phyloP scores from a whole-genome alignment of 2,329 filamentous ascomycete genomes.

The Aspergillus brunneoviolaceus region DNA sequence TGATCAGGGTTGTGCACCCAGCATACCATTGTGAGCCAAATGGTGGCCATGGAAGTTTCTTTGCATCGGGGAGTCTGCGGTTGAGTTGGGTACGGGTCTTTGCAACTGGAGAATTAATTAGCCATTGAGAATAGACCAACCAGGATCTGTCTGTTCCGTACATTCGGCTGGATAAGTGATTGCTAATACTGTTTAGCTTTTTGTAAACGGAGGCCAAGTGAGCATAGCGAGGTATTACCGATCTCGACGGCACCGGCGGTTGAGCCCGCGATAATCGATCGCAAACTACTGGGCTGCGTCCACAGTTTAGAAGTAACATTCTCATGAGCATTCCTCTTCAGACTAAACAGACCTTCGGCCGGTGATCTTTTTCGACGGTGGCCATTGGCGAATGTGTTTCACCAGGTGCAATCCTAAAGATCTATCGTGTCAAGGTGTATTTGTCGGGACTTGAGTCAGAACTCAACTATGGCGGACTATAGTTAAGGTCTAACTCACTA shows the following conservation, averaged over 20 bases:
- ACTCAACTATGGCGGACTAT: neutral
- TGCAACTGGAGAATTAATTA: constrained; percentile 60
- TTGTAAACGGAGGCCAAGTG: neutral
- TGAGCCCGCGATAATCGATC: constrained; percentile 87
- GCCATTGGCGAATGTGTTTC: constrained; percentile 28
- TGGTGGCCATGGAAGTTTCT: constrained; percentile 92
- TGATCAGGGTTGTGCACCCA: constrained; percentile 93
- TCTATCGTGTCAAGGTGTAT: neutral
- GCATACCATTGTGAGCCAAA: constrained; percentile 97
- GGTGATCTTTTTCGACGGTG: constrained; percentile 36
- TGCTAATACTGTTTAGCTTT: constrained; percentile 49
- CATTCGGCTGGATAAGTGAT: constrained; percentile 95
- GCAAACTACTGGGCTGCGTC: constrained; percentile 69
- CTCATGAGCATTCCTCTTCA: neutral
- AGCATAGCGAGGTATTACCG: constrained; percentile 51
- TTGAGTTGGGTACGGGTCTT: constrained; percentile 96
- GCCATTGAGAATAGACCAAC: neutral
- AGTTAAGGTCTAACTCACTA: neutral
- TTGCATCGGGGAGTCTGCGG: constrained; percentile 70
- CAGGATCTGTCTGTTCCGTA: constrained; percentile 44
- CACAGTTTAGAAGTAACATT: constrained; percentile 35
- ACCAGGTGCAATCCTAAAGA: neutral
- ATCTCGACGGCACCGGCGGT: constrained; percentile 96
- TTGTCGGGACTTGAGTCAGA: neutral
- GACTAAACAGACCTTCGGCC: constrained; percentile 34